Percentiles rank a stretch among this genome's conserved stretches.
Evolutionary conservation across 2,329 filamentous ascomycete species (phyloP).

Genomic region (Penicillium digitatum): DNA sequence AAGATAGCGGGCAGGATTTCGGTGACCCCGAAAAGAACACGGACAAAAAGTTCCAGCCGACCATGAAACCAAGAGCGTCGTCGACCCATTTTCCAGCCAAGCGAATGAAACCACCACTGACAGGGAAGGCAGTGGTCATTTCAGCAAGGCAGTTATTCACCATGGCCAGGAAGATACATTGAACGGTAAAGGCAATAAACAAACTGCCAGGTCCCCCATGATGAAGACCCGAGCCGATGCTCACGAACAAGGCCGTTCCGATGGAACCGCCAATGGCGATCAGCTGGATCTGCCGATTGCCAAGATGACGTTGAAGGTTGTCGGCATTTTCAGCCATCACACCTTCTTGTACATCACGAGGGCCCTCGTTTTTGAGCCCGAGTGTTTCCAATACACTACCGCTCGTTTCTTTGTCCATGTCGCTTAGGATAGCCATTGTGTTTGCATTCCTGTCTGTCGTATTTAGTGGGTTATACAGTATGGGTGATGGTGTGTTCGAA

Average conservation of each 20-base stretch:
- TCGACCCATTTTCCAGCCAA: constrained; percentile 46
- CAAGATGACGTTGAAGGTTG: constrained; percentile 22
- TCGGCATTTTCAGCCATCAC: constrained; percentile 28
- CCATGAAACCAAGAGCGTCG: constrained; percentile 44
- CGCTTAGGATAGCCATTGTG: constrained; percentile 13
- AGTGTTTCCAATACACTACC: constrained; percentile 10
- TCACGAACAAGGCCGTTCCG: constrained; percentile 39
- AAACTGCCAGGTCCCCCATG: constrained; percentile 39
- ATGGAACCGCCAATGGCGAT: constrained; percentile 44
- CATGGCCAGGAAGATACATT: constrained; percentile 33
- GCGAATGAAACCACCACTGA: constrained; percentile 42
- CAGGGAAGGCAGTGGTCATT: constrained; percentile 44
- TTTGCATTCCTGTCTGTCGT: constrained; percentile 1
- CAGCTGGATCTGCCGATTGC: constrained; percentile 25
- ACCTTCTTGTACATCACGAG: constrained; percentile 22
- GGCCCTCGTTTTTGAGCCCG: constrained; percentile 12
- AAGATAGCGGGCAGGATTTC: neutral
- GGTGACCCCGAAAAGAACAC: neutral
- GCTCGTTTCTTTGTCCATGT: constrained; percentile 12
- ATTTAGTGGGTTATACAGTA: neutral
- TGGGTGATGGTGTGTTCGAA: neutral
- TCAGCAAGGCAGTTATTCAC: constrained; percentile 44
- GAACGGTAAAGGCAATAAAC: constrained; percentile 35
- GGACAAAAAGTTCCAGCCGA: constrained; percentile 48
- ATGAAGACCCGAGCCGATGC: constrained; percentile 37